These are phyloP conservation scores for Lecanosticta acicola DNA, from an alignment of 2,329 filamentous ascomycete genomes.

Conservation along the genomic window DNA sequence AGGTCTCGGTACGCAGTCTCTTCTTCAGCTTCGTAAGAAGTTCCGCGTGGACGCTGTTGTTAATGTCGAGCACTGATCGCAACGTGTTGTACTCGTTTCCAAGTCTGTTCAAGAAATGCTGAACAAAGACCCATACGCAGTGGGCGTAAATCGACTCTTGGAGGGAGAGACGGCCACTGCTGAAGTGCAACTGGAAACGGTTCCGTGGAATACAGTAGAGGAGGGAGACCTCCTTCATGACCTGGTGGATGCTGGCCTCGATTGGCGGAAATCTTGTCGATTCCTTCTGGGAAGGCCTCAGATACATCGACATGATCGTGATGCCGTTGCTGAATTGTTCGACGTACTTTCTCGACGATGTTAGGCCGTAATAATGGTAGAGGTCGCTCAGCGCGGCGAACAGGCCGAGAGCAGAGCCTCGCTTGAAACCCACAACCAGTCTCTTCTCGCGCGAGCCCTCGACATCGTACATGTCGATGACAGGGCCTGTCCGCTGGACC, in stretches of 20 bases:
- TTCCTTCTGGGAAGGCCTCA: slow-evolving; percentile 63
- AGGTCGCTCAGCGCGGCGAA: slow-evolving; percentile 94
- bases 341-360: slow-evolving; percentile 93
- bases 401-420: slow-evolving; percentile 82
- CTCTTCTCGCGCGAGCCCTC: slow-evolving; percentile 88
- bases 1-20: slow-evolving; percentile 89
- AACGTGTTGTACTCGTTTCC: slow-evolving; percentile 88
- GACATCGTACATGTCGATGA: slow-evolving; percentile 97
- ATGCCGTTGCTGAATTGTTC: slow-evolving; percentile 98
- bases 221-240: slow-evolving; percentile 96
- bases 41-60: slow-evolving; percentile 79
- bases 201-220: slow-evolving; percentile 98
- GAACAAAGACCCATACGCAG: slow-evolving; percentile 94
- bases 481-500: slow-evolving; percentile 78
- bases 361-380: slow-evolving; percentile 98
- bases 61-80: slow-evolving; percentile 69
- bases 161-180: slow-evolving; percentile 75
- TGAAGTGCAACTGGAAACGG: slow-evolving; percentile 87
- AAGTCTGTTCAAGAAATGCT: slow-evolving; percentile 94
- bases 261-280: slow-evolving; percentile 65
- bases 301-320: slow-evolving; percentile 92
- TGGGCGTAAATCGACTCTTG: slow-evolving; percentile 98
- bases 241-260: slow-evolving; percentile 93
- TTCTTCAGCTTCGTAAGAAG: slow-evolving; percentile 92
- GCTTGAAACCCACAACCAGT: slow-evolving; percentile 88